These are phyloP conservation scores for Mycena crocata DNA, from an alignment of 768 basidiomycete species.

Conservation along the genomic window DNA sequence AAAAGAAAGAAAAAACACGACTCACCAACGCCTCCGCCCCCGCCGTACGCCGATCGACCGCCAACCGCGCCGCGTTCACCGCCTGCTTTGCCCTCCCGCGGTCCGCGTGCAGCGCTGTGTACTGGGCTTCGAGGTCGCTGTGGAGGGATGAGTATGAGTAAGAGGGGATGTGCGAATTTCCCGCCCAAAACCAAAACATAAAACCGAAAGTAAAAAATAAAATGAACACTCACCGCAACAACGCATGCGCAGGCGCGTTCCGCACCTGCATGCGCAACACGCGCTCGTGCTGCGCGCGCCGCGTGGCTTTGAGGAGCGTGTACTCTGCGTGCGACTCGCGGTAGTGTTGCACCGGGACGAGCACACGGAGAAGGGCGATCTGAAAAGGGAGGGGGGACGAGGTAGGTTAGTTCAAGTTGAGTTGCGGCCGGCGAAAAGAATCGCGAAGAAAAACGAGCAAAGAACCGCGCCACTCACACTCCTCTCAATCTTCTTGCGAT, in stretches of 20 bases:
- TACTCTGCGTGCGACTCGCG: constrained; percentile 65
- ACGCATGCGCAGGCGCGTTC: constrained; percentile 74
- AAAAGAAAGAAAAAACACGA: constrained; percentile 14
- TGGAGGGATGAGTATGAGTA: too few species aligned
- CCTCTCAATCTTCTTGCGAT: constrained; percentile 78
- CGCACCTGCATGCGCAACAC: constrained; percentile 65
- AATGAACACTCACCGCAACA: too few species aligned
- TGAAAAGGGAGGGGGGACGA: too few species aligned
- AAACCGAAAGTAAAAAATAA: too few species aligned
- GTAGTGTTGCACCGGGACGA: constrained; percentile 80
- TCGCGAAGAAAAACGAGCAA: not conserved
- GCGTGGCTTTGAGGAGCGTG: constrained; percentile 59
- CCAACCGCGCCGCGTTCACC: constrained; percentile 61
- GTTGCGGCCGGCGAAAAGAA: not conserved
- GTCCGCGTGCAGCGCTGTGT: constrained; percentile 57
- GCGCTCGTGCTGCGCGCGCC: constrained; percentile 61
- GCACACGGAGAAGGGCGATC: constrained; percentile 73
- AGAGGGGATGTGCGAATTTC: too few species aligned
- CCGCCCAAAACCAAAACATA: too few species aligned
- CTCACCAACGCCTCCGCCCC: constrained; percentile 67
- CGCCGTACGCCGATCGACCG: constrained; percentile 59
- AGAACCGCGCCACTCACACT: constrained; percentile 57
- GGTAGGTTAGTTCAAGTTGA: too few species aligned
- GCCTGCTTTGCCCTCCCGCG: constrained; percentile 67
- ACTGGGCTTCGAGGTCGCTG: constrained; percentile 63